Percentiles rank a stretch among this genome's conserved stretches.
These are phyloP conservation scores for Penicillium rolfsii DNA, from an alignment of 2,329 filamentous ascomycete species.

Conservation along the genomic window DNA sequence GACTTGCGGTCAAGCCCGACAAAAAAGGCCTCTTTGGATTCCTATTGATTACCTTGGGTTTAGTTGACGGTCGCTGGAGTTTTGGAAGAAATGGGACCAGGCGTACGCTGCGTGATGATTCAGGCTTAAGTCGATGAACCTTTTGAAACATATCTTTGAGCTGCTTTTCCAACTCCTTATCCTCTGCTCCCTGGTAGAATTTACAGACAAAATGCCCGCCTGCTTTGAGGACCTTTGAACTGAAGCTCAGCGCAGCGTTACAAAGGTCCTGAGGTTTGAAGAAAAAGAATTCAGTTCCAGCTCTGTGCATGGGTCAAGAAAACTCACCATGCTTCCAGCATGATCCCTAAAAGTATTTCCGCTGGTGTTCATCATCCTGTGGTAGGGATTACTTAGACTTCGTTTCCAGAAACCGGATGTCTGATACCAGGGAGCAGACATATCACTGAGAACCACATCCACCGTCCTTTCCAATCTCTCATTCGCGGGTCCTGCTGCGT, in stretches of 20 bases:
- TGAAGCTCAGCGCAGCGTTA: constrained; percentile 79
- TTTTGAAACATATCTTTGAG: constrained; percentile 76
- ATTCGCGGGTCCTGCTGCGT: neutral
- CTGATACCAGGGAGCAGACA: constrained; percentile 95
- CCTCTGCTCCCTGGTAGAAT: constrained; percentile 90
- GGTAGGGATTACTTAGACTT: constrained; percentile 92
- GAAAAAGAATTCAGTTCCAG: constrained; percentile 2
- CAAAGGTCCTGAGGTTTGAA: constrained; percentile 74
- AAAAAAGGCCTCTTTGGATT: constrained; percentile 85
- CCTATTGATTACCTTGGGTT: constrained; percentile 52
- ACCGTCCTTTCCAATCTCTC: constrained; percentile 61
- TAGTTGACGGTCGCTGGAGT: constrained; percentile 13
- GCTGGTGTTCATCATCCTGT: constrained; percentile 99
- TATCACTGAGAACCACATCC: constrained; percentile 95
- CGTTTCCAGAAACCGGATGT: constrained; percentile 77
- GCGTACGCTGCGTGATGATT: constrained; percentile 78
- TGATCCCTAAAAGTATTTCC: constrained; percentile 86
- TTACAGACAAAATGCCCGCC: constrained; percentile 96
- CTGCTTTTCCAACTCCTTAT: constrained; percentile 74
- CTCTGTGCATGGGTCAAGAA: neutral
- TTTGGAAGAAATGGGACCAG: neutral
- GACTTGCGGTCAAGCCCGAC: constrained; percentile 73
- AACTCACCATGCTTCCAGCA: constrained; percentile 81
- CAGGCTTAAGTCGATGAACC: constrained; percentile 87
- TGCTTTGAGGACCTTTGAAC: constrained; percentile 76